phyloP scores from a whole-genome alignment of 306 rosid genomes.

The Mimosa pudica region DNA sequence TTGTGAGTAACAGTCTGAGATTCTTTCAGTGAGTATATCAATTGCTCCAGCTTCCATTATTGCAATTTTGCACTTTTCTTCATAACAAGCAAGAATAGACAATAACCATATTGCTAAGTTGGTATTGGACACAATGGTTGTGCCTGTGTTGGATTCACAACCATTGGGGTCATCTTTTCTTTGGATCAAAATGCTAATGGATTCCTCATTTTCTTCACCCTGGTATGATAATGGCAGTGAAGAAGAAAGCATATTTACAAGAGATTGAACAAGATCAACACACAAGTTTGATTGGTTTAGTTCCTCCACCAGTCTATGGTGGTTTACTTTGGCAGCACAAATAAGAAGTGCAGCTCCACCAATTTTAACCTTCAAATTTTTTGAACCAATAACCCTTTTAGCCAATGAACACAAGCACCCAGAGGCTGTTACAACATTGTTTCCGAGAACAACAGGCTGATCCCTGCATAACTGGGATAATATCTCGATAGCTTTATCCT shows the following conservation, averaged over 20 bases:
- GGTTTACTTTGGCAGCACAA: slow-evolving; percentile 90
- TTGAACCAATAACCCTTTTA: slow-evolving; percentile 74
- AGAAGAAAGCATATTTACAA: slow-evolving; percentile 63
- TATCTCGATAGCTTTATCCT: slow-evolving; percentile 94
- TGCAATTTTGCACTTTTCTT: slow-evolving; percentile 67
- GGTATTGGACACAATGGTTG: slow-evolving; percentile 61
- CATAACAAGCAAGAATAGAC: slow-evolving; percentile 84
- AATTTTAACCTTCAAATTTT: slow-evolving; percentile 64
- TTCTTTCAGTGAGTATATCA: slow-evolving; percentile 79
- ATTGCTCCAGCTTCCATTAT: slow-evolving; percentile 94
- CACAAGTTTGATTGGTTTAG: slow-evolving; percentile 66
- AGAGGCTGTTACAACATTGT: slow-evolving; percentile 58
- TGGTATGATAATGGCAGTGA: slow-evolving; percentile 50
- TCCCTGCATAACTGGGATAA: slow-evolving; percentile 84
- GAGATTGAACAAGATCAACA: slow-evolving; percentile 74
- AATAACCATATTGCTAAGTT: slow-evolving; percentile 85
- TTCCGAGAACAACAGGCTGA: slow-evolving; percentile 81
- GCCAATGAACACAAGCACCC: slow-evolving; percentile 76
- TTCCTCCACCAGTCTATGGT: slow-evolving; percentile 83
- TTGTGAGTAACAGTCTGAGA: slow-evolving; percentile 64
- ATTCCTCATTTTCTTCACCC: slow-evolving; percentile 47
- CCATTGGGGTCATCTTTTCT: slow-evolving; percentile 49
- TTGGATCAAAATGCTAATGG: slow-evolving; percentile 72
- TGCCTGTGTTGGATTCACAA: slow-evolving; percentile 52
- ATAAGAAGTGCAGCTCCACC: slow-evolving; percentile 90